phyloP scores from a whole-genome alignment of 305 asterid species.

The Fraxinus greggii region DNA sequence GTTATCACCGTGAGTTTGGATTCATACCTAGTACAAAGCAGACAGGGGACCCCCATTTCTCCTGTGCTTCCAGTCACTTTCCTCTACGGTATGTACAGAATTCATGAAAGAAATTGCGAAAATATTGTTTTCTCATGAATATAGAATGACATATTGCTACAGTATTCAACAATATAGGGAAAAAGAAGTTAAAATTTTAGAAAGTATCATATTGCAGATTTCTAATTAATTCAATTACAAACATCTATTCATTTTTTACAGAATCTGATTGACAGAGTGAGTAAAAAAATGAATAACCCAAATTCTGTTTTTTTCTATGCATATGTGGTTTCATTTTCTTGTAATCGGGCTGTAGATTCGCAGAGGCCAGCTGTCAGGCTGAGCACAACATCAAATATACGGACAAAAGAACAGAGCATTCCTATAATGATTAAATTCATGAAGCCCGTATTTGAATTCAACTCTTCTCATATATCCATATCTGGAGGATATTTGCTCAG shows the following conservation, averaged over 20 bases:
- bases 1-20: constrained; percentile 67
- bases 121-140: background rate
- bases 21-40: constrained; percentile 51
- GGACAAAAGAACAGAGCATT: constrained; percentile 60
- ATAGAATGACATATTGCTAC: background rate
- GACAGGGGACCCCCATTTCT: constrained; percentile 83
- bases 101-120: background rate
- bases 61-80: constrained; percentile 74
- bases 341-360: constrained; percentile 46
- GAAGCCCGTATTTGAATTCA: constrained; percentile 84
- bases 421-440: constrained; percentile 58
- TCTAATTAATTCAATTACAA: background rate
- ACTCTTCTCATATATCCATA: constrained; percentile 64
- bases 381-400: constrained; percentile 65
- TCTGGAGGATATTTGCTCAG: constrained; percentile 71
- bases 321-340: constrained; percentile 10
- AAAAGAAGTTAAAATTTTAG: background rate
- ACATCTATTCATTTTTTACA: background rate
- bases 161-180: background rate
- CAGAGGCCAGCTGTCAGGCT: constrained; percentile 72
- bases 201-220: background rate
- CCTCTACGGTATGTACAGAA: constrained; percentile 66
- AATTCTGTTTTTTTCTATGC: background rate
- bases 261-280: background rate
- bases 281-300: background rate